These are phyloP conservation scores for Calycina herbarum DNA, from an alignment of 2,329 filamentous ascomycete species.

Conservation along the genomic window DNA sequence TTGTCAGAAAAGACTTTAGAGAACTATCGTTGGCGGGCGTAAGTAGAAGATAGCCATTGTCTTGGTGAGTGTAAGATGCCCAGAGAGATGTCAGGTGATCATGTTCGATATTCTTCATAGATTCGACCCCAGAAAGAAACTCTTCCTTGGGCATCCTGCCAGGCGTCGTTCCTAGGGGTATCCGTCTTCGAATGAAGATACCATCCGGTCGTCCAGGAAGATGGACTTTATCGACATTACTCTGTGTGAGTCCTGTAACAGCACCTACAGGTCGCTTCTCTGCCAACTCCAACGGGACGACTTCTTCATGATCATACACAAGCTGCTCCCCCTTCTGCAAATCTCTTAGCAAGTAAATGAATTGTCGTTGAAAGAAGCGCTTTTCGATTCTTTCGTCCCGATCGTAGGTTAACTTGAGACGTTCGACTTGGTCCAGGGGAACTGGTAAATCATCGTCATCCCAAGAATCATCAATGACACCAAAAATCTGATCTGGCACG, in stretches of 20 bases:
- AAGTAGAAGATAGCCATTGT: conserved; percentile 64
- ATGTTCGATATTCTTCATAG: conserved; percentile 59
- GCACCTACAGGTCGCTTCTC: conserved; percentile 53
- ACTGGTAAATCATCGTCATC: conserved; percentile 75
- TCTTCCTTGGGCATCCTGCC: conserved; percentile 51
- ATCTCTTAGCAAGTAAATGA: conserved; percentile 66
- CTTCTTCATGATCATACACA: conserved; percentile 65
- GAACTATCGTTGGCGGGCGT: conserved; percentile 66
- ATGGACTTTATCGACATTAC: conserved; percentile 57
- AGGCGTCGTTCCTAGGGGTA: conserved; percentile 49
- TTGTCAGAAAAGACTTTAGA: conserved; percentile 66
- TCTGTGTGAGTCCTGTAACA: conserved; percentile 42
- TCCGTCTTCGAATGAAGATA: conserved; percentile 57
- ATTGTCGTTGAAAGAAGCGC: conserved; percentile 71
- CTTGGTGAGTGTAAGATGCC: conserved; percentile 68
- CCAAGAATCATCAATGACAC: conserved; percentile 73
- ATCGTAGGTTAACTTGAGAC: conserved; percentile 58
- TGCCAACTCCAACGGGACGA: conserved; percentile 67
- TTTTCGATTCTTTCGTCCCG: conserved; percentile 64
- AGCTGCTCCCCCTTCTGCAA: conserved; percentile 61
- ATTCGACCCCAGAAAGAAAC: conserved; percentile 61
- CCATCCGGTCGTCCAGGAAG: conserved; percentile 61
- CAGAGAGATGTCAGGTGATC: conserved; percentile 70
- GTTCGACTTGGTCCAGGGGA: conserved; percentile 62
- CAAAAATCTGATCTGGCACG: conserved; percentile 72